These are phyloP conservation scores for Casuarina cunninghamiana DNA, from an alignment of 306 rosid genomes.

Conservation along the genomic window DNA sequence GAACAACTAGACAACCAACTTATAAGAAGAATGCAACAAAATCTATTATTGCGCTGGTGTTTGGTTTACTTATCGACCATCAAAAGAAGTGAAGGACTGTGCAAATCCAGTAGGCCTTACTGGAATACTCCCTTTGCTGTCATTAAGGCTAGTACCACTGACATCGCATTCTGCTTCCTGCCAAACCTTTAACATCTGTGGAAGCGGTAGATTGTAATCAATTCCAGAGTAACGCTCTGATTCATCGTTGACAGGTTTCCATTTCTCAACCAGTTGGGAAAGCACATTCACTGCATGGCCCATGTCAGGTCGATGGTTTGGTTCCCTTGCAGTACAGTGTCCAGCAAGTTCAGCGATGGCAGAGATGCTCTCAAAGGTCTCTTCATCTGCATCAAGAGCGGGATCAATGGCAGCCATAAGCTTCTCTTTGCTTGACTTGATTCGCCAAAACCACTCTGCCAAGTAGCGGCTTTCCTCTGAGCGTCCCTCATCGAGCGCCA, in stretches of 20 bases:
- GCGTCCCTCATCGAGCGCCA: constrained; percentile 72
- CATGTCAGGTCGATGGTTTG: constrained; percentile 80
- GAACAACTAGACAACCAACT: constrained; percentile 15
- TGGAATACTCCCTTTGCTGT: constrained; percentile 68
- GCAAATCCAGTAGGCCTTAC: constrained; percentile 70
- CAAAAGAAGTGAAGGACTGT: constrained; percentile 61
- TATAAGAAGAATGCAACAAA: constrained; percentile 6
- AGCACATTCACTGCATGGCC: constrained; percentile 72
- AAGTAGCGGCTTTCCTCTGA: constrained; percentile 81
- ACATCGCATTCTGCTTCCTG: constrained; percentile 54
- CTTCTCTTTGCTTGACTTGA: constrained; percentile 56
- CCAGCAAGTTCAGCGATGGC: constrained; percentile 74
- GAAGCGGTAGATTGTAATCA: constrained; percentile 57
- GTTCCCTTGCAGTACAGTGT: constrained; percentile 79
- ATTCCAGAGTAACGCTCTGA: constrained; percentile 43
- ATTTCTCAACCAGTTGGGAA: constrained; percentile 56
- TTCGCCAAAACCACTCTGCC: constrained; percentile 79
- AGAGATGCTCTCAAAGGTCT: constrained; percentile 49
- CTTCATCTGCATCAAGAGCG: constrained; percentile 41
- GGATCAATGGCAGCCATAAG: constrained; percentile 70
- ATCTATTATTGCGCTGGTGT: constrained; percentile 2
- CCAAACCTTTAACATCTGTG: constrained; percentile 73
- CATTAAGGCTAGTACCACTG: constrained; percentile 45
- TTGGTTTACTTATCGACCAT: constrained; percentile 54
- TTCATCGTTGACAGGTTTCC: constrained; percentile 63